Percentiles rank a stretch among this genome's conserved stretches.
Conservation (phyloP, 164 flowering plant species). For the Amborella trichopoda region DNA sequence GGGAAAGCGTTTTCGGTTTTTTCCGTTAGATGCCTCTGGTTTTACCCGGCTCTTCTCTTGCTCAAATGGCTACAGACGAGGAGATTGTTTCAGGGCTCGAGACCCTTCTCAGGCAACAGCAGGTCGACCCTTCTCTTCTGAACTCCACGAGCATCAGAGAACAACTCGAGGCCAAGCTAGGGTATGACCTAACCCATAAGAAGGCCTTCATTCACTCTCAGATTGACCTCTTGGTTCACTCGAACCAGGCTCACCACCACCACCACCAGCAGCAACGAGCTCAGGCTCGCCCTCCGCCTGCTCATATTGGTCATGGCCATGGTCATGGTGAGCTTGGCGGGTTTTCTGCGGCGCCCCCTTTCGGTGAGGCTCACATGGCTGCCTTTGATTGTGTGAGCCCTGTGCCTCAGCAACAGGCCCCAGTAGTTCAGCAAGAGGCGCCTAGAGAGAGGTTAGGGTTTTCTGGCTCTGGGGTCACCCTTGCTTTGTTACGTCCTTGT, state of each 20-base stretch:
- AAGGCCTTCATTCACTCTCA: slow-evolving; percentile 47
- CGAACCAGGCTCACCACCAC: slow-evolving; percentile 13
- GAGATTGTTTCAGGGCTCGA: slow-evolving; percentile 53
- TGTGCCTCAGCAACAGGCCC: too few relatives aligned
- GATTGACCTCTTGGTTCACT: slow-evolving; percentile 34
- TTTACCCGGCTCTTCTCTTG: too few relatives aligned
- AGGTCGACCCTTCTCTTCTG: slow-evolving; percentile 33
- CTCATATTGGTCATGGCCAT: background rate
- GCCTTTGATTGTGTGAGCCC: too few relatives aligned
- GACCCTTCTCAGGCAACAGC: slow-evolving; percentile 46
- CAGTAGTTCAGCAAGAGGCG: too few relatives aligned
- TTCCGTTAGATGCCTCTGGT: too few relatives aligned
- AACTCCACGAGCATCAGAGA: slow-evolving; percentile 42
- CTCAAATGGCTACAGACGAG: slow-evolving; percentile 76
- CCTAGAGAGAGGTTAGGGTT: too few relatives aligned
- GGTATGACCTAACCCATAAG: slow-evolving; percentile 49
- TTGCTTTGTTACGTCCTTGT: too few relatives aligned
- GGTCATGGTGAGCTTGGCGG: too few relatives aligned
- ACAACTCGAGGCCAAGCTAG: slow-evolving; percentile 48
- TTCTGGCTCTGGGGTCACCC: too few relatives aligned
- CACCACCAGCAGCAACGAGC: slow-evolving; percentile 5
- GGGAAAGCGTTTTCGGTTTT: too few relatives aligned
- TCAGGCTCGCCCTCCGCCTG: background rate
- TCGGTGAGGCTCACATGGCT: too few relatives aligned
- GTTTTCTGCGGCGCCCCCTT: too few relatives aligned